Percentiles rank a stretch among this genome's conserved stretches.
Conservation (phyloP, 768 basidiomycete species). For the Zangia roseola region DNA sequence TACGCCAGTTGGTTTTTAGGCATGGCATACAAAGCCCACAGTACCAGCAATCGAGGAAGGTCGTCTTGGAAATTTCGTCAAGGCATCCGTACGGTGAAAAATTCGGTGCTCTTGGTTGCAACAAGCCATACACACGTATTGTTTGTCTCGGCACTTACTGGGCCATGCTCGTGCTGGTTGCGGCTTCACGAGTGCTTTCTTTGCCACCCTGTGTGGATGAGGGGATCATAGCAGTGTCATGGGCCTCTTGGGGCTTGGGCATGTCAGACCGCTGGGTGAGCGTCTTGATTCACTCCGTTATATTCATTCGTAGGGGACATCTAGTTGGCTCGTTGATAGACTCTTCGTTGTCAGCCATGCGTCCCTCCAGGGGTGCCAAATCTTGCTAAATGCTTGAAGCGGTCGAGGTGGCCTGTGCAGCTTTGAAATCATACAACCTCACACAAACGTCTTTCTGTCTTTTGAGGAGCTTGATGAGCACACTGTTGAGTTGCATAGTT, state of each 20-base stretch:
- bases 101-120: slow-evolving; percentile 12
- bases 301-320: slow-evolving; percentile 24
- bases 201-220: slow-evolving; percentile 6
- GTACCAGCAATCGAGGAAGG: too few species aligned
- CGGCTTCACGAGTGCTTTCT: slow-evolving; percentile 12
- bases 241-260: background rate
- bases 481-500: slow-evolving; percentile 29
- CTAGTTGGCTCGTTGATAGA: background rate
- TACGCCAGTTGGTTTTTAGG: background rate
- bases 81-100: slow-evolving; percentile 24
- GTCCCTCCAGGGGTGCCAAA: background rate
- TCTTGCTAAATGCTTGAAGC: slow-evolving; percentile 9
- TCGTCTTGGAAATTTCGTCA: too few species aligned
- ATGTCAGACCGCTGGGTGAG: slow-evolving; percentile 24
- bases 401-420: slow-evolving; percentile 3
- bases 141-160: background rate
- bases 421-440: slow-evolving; percentile 25
- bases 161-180: slow-evolving; percentile 11
- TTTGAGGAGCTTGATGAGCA: slow-evolving; percentile 25
- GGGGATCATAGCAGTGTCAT: slow-evolving; percentile 4
- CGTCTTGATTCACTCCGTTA: slow-evolving; percentile 32
- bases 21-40: background rate
- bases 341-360: background rate
- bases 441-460: slow-evolving; percentile 24
- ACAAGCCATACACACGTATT: slow-evolving; percentile 12